Evolutionary conservation across 345 rosid species (phyloP).

Genomic region (Populus euphratica): DNA sequence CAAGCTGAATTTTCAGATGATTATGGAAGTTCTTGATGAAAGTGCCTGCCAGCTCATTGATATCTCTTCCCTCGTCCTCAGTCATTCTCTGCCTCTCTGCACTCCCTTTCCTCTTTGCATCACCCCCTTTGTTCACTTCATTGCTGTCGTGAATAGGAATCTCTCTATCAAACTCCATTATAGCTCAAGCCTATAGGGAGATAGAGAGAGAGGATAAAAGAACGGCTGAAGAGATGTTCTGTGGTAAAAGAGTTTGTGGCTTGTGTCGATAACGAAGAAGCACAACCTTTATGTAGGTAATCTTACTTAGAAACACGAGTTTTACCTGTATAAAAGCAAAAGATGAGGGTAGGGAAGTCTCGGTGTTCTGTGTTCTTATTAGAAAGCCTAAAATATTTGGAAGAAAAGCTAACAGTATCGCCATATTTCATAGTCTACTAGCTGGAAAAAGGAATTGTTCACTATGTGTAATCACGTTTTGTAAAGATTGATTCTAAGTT

Average conservation of each 20-base stretch:
- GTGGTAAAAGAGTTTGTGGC: background rate
- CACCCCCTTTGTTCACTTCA: background rate
- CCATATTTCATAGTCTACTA: background rate
- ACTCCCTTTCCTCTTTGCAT: background rate
- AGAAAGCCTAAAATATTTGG: background rate
- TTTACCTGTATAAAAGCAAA: background rate
- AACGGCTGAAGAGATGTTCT: background rate
- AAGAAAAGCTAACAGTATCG: background rate
- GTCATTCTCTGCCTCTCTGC: background rate
- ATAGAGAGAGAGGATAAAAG: background rate
- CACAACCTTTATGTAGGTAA: background rate
- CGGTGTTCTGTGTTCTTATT: background rate
- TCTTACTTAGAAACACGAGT: background rate
- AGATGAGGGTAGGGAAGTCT: background rate
- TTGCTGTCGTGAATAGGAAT: background rate
- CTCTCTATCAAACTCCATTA: background rate
- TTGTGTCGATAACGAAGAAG: background rate
- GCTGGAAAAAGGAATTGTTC: background rate
- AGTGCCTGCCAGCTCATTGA: slow-evolving; percentile 24
- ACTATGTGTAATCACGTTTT: background rate
- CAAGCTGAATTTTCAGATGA: background rate
- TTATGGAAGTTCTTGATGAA: slow-evolving; percentile 25
- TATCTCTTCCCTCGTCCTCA: slow-evolving; percentile 6
- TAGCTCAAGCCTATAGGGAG: background rate
- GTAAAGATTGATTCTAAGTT: background rate